A percentile compares a stretch with the other conserved stretches of the same genome.
phyloP scores from a whole-genome alignment of 2,329 filamentous ascomycete genomes.

The Xylariales sp. region DNA sequence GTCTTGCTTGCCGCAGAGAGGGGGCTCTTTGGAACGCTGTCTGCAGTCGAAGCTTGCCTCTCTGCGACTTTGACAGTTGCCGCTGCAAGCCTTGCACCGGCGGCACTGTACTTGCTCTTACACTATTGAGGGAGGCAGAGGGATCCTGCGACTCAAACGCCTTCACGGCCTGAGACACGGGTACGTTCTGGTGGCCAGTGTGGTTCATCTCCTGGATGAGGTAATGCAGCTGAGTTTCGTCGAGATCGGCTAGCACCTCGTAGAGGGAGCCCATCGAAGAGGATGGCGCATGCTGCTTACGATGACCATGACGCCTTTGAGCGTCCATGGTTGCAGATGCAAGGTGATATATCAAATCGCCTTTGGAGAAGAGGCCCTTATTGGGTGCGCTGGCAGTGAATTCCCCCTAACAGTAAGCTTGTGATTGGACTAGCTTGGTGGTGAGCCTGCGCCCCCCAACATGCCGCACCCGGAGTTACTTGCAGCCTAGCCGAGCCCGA shows the following conservation, averaged over 20 bases:
- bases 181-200: constrained; percentile 6
- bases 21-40: constrained; percentile 6
- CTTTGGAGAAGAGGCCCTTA: too few relatives aligned
- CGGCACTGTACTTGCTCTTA: constrained; percentile 4
- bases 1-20: constrained; percentile 1
- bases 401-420: too few relatives aligned
- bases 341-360: too few relatives aligned
- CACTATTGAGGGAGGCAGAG: constrained; percentile 1
- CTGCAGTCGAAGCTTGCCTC: constrained; percentile 7
- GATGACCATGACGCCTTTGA: not conserved
- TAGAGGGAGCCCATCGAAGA: constrained; percentile 7
- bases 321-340: constrained; percentile 2
- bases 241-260: constrained; percentile 8
- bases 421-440: too few relatives aligned
- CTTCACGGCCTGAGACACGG: constrained; percentile 6
- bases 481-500: too few relatives aligned
- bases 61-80: constrained; percentile 7
- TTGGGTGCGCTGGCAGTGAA: too few relatives aligned
- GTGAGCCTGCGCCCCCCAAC: too few relatives aligned
- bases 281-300: constrained; percentile 1
- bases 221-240: constrained; percentile 8
- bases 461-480: too few relatives aligned
- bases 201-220: constrained; percentile 9
- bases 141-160: constrained; percentile 8
- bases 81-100: constrained; percentile 1